A percentile compares a stretch with the other conserved stretches of the same genome.
phyloP scores from a whole-genome alignment of 805 yeast species.

The Candida ponderosae region DNA sequence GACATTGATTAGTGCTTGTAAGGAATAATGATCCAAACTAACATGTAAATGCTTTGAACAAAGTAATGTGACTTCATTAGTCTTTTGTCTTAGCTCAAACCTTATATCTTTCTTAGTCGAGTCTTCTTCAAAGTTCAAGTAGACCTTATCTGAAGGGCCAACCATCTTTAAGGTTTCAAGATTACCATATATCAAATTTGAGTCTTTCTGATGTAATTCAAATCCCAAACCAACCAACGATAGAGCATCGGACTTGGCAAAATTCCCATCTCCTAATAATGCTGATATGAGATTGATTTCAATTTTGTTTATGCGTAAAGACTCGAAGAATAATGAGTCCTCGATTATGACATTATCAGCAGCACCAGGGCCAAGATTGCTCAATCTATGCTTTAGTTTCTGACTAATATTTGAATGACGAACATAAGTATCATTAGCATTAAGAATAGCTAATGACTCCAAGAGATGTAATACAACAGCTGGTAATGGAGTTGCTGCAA shows the following conservation, averaged over 20 bases:
- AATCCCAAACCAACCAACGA: conserved; percentile 22
- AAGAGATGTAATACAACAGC: conserved; percentile 14
- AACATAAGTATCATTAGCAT: conserved; percentile 2
- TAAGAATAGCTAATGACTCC: conserved; percentile 16
- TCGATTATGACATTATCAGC: neutral
- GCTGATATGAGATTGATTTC: conserved; percentile 40
- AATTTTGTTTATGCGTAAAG: conserved; percentile 29
- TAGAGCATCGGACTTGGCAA: conserved; percentile 27
- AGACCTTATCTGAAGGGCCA: conserved; percentile 12
- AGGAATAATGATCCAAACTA: conserved; percentile 7
- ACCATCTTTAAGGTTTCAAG: conserved; percentile 26
- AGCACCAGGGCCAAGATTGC: no score
- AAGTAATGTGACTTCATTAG: conserved; percentile 31
- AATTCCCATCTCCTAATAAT: conserved; percentile 29
- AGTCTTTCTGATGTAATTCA: conserved; percentile 35
- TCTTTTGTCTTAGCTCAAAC: conserved; percentile 35
- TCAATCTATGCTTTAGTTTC: conserved; percentile 1
- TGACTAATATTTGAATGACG: conserved; percentile 7
- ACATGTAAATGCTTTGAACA: conserved; percentile 33
- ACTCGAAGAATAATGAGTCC: conserved; percentile 24
- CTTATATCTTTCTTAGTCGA: conserved; percentile 39
- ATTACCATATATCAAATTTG: conserved; percentile 39
- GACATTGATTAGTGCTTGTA: conserved; percentile 24
- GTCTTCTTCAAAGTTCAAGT: conserved; percentile 21
- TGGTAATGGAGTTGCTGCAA: conserved; percentile 33